Percentiles rank a stretch among this genome's conserved stretches.
These are phyloP conservation scores for Sporothrix luriei DNA, from an alignment of 2,329 filamentous ascomycete species.

Conservation along the genomic window DNA sequence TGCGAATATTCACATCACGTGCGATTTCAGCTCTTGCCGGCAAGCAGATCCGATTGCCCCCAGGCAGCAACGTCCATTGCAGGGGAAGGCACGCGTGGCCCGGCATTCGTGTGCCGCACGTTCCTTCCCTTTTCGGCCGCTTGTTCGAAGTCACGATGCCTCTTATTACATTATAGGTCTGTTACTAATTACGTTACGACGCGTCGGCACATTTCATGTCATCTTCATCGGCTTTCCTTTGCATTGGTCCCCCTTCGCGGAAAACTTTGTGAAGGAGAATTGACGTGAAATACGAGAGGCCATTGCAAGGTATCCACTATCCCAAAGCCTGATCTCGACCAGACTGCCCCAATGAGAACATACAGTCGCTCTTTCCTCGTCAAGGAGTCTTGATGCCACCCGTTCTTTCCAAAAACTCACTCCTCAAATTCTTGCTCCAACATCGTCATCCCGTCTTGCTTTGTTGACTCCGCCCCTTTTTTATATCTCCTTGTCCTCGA, in stretches of 20 bases:
- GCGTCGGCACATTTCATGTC: too few species aligned
- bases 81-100: slow-evolving; percentile 15
- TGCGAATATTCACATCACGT: slow-evolving; percentile 17
- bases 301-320: not conserved
- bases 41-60: not conserved
- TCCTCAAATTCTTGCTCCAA: not conserved
- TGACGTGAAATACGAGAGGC: not conserved
- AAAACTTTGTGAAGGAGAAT: not conserved
- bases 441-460: not conserved
- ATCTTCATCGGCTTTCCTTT: not conserved
- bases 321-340: too few species aligned
- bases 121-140: slow-evolving; percentile 12
- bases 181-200: not conserved
- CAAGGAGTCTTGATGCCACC: slow-evolving; percentile 7
- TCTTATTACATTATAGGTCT: not conserved
- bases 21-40: not conserved
- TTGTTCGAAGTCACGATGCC: not conserved
- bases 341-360: not conserved
- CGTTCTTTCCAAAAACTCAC: not conserved
- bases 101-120: not conserved
- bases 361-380: not conserved
- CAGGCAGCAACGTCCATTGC: not conserved
- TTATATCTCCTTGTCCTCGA: not conserved
- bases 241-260: not conserved
- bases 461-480: not conserved